These are phyloP conservation scores for Nitzschia sp. DNA, from an alignment of 108 stramenopile species.

Conservation along the genomic window DNA sequence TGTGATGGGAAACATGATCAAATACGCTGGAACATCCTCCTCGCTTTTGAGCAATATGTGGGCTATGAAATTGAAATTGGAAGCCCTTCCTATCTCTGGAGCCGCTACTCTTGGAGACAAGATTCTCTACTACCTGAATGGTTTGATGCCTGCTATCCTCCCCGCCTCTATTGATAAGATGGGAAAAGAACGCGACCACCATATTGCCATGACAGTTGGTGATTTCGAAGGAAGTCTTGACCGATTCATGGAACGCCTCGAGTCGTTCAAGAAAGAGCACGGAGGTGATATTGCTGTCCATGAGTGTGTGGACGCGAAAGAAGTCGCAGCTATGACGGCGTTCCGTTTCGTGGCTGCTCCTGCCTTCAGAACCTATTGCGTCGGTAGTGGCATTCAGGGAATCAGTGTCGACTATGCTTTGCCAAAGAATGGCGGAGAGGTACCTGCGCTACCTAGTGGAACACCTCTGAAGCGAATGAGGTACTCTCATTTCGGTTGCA, in stretches of 20 bases:
- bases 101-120: constrained; percentile 55
- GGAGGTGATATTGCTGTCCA: constrained; percentile 48
- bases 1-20: constrained; percentile 63
- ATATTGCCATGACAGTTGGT: constrained; percentile 65
- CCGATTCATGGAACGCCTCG: constrained; percentile 62
- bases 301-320: constrained; percentile 40
- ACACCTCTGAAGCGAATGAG: constrained; percentile 77
- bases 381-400: constrained; percentile 77
- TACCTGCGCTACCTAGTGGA: constrained; percentile 41
- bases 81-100: constrained; percentile 57
- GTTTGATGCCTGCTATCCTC: constrained; percentile 55
- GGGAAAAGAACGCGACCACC: constrained; percentile 66
- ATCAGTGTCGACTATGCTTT: constrained; percentile 81
- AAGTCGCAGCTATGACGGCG: constrained; percentile 54
- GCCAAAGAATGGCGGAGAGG: constrained; percentile 58
- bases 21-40: constrained; percentile 54
- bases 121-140: constrained; percentile 55
- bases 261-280: constrained; percentile 54
- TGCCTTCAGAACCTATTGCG: constrained; percentile 75
- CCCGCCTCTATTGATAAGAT: constrained; percentile 48
- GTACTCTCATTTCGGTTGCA: constrained; percentile 86
- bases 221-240: constrained; percentile 76
- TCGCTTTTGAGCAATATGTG: constrained; percentile 63
- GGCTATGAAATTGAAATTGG: constrained; percentile 64
- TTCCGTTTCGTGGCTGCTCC: constrained; percentile 85